These are phyloP conservation scores for Thermomucor indicae-seudaticae DNA, from an alignment of 371 early-diverging fungal genomes.

Conservation along the genomic window DNA sequence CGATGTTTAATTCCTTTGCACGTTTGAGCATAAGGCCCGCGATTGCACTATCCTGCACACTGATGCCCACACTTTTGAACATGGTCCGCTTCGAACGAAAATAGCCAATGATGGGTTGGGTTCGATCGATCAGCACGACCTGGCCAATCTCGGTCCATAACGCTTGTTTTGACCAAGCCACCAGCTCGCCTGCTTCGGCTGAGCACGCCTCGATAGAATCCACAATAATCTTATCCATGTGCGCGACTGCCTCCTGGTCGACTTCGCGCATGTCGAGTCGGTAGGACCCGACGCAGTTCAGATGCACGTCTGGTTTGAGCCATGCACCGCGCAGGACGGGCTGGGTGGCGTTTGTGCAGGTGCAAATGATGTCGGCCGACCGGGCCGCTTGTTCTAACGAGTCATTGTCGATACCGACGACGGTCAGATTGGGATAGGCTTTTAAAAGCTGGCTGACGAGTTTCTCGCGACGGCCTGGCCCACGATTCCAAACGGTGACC, in stretches of 20 bases:
- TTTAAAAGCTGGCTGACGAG: conserved; percentile 30
- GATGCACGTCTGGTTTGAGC: conserved; percentile 48
- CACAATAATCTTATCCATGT: conserved; percentile 38
- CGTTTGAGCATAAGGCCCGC: conserved; percentile 41
- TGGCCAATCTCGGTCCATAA: conserved; percentile 46
- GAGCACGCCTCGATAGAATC: conserved; percentile 49
- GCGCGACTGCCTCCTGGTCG: conserved; percentile 41
- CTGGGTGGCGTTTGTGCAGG: conserved; percentile 51
- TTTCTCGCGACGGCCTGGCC: conserved; percentile 33
- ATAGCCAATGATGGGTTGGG: too few relatives aligned
- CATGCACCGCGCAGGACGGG: conserved; percentile 50
- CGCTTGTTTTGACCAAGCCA: conserved; percentile 36
- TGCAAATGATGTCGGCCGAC: conserved; percentile 55
- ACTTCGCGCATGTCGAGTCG: conserved; percentile 59
- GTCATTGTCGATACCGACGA: conserved; percentile 24
- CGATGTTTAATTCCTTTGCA: conserved; percentile 39
- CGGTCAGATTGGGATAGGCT: conserved; percentile 21
- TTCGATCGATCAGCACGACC: conserved; percentile 17
- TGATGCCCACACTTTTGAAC: conserved; percentile 64
- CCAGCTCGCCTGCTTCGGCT: conserved; percentile 56
- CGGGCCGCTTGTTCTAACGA: conserved; percentile 33
- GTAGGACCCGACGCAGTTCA: conserved; percentile 62
- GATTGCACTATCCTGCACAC: conserved; percentile 61
- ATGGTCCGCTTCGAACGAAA: conserved; percentile 27
- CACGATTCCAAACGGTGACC: conserved; percentile 52